phyloP scores from a whole-genome alignment of 129 eudicot species.

The Tagetes patula region DNA sequence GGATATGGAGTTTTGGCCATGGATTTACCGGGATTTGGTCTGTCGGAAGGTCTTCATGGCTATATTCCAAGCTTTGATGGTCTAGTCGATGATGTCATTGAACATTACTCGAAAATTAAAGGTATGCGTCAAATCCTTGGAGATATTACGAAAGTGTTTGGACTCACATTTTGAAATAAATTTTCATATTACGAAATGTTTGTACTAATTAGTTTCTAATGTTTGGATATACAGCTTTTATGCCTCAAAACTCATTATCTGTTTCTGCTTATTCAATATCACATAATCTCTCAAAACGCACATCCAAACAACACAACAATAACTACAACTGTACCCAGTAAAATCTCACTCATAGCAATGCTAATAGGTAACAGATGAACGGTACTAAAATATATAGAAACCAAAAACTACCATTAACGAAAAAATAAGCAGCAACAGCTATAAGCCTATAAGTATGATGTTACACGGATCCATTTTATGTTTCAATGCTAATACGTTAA shows the following conservation, averaged over 20 bases:
- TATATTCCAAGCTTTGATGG: conserved; percentile 66
- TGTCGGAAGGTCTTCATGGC: conserved; percentile 93
- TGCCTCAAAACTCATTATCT: neutral
- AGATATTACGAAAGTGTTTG: neutral
- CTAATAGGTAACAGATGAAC: too few relatives aligned
- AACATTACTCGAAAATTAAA: conserved; percentile 70
- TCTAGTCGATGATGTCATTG: conserved; percentile 72
- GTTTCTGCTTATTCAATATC: neutral
- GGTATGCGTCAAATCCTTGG: conserved; percentile 46
- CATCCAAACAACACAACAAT: neutral
- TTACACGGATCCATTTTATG: neutral
- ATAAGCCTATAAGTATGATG: too few relatives aligned
- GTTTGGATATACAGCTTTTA: neutral
- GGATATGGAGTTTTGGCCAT: conserved; percentile 86
- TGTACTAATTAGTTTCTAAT: neutral
- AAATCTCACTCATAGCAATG: too few relatives aligned
- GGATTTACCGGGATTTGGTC: conserved; percentile 95
- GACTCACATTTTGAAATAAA: neutral
- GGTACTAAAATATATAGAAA: too few relatives aligned
- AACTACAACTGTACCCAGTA: too few relatives aligned
- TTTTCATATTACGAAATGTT: neutral
- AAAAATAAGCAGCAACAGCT: too few relatives aligned
- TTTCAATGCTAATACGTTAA: conserved; percentile 3
- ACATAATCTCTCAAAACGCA: neutral
- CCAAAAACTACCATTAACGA: too few relatives aligned